Evolutionary conservation across 495 filamentous ascomycete genomes (phyloP), one percentile per base, ranked within the genome.

Genomic region (Penicillium simplicissimum): DNA sequence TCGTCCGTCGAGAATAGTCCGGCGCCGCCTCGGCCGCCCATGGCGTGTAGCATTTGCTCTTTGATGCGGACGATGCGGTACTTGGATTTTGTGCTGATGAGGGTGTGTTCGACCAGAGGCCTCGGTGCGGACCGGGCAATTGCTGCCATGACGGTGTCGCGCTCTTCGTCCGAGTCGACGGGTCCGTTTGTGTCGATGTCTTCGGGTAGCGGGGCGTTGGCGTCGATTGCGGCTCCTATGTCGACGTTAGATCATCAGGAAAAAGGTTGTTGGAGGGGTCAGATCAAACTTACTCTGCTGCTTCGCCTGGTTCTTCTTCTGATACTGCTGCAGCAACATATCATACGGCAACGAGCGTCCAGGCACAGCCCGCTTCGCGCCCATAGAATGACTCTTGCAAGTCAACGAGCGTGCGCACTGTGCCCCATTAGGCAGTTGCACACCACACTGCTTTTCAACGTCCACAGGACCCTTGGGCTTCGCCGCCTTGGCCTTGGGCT

Each of bases 231-330:
- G 42, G 92, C 92, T 77, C 96, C 90, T 94, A 69, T 72, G 65
- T 25, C 0, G 38, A 52, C n/a, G 33, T 61, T 54, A 67, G 51
- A 48, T 47, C 45, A 52, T 52, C 15, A 43, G 28, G 48, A 10
- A 7, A n/a, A 49, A 48, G 8, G 19, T 0, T 23, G 42, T 0
- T 21, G n/a, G 42, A 4, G 43, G 43, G 1, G 17, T 21, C 40
- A 2, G 52, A 8, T 25, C 37, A 35, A 49, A 77, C 84, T 64
- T 83, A 93, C 90, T 96, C 72, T 97, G 94, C 78, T 95, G 90
- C 67, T 96, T 94, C 13, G 95, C 95, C 76, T 98, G 95, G 71
- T 98, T 98, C 81, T 96, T 97, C 82, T 97, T 97, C 79, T 98
- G 95, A 74, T 98, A 98, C 17, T 91, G 90, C 33, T 90, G 86